Evolutionary conservation across 2,329 filamentous ascomycete genomes (phyloP).

Genomic region (Ambrosiella xylebori): DNA sequence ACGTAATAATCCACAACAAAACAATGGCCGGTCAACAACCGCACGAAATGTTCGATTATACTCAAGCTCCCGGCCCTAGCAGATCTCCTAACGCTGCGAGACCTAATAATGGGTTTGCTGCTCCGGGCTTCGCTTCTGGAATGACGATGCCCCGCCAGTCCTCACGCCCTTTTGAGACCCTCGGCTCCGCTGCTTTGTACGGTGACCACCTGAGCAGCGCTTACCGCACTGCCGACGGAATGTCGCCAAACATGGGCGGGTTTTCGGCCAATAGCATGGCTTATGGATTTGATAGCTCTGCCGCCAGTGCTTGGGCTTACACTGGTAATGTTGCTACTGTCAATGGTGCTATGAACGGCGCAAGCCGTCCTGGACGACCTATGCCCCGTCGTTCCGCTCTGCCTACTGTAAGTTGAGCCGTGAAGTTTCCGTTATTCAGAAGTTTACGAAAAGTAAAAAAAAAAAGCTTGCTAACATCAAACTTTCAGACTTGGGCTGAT

Average conservation of each 20-base stretch:
- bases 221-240: slow-evolving; percentile 41
- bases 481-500: slow-evolving; percentile 33
- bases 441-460: slow-evolving; percentile 6
- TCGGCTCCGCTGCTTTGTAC: slow-evolving; percentile 49
- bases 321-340: slow-evolving; percentile 46
- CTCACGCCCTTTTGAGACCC: slow-evolving; percentile 63
- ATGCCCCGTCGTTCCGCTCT: slow-evolving; percentile 43
- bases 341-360: slow-evolving; percentile 47
- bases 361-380: slow-evolving; percentile 35
- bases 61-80: slow-evolving; percentile 27
- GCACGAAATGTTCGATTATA: slow-evolving; percentile 57
- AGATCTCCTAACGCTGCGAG: slow-evolving; percentile 53
- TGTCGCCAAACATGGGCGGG: slow-evolving; percentile 20
- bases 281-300: slow-evolving; percentile 49
- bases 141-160: slow-evolving; percentile 30
- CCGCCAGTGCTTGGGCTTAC: slow-evolving; percentile 54
- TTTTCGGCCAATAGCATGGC: slow-evolving; percentile 19
- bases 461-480: slow-evolving; percentile 9
- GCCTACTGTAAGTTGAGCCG: slow-evolving; percentile 46
- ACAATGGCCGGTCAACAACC: slow-evolving; percentile 32
- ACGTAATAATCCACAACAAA: background rate
- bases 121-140: slow-evolving; percentile 19
- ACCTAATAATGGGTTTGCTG: slow-evolving; percentile 38
- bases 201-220: slow-evolving; percentile 44
- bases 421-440: background rate